phyloP scores from a whole-genome alignment of 169 alveolate species.

The Babesia ovata region DNA sequence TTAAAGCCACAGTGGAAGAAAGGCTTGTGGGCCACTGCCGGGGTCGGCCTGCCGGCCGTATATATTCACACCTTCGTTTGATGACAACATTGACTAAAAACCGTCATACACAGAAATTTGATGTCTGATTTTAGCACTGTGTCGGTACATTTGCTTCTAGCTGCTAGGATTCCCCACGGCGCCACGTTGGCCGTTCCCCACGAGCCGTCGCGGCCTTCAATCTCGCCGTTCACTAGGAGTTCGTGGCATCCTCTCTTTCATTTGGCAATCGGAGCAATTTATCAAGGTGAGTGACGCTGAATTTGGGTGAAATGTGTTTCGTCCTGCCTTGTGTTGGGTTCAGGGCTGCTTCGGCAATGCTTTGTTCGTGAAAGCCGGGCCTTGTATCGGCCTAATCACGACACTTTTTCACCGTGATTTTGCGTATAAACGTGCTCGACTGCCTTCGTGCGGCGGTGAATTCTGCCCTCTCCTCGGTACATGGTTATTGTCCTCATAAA shows the following conservation, averaged over 20 bases:
- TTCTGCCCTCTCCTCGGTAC: neutral
- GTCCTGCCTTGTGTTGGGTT: constrained; percentile 16
- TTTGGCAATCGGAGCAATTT: neutral
- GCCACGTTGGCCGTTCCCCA: constrained; percentile 24
- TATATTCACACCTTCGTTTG: too few species aligned
- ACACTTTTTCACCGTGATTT: too few species aligned
- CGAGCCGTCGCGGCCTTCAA: neutral
- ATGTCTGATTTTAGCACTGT: neutral
- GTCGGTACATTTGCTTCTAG: neutral
- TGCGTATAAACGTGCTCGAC: too few species aligned
- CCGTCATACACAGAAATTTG: neutral
- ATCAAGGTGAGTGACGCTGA: constrained; percentile 18
- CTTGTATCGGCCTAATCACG: too few species aligned
- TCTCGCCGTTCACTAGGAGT: neutral
- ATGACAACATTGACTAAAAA: neutral
- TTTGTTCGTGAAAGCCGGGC: too few species aligned
- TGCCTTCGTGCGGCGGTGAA: too few species aligned
- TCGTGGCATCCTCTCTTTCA: constrained; percentile 9
- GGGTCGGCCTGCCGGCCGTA: too few species aligned
- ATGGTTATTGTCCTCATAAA: neutral
- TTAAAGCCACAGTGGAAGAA: too few species aligned
- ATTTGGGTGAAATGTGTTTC: neutral
- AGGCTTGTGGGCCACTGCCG: too few species aligned
- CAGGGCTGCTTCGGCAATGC: too few species aligned
- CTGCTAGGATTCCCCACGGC: constrained; percentile 35